Percentiles rank a stretch among this genome's conserved stretches.
phyloP scores from a whole-genome alignment of 2,329 filamentous ascomycete genomes.

The Fusarium sublunatum region DNA sequence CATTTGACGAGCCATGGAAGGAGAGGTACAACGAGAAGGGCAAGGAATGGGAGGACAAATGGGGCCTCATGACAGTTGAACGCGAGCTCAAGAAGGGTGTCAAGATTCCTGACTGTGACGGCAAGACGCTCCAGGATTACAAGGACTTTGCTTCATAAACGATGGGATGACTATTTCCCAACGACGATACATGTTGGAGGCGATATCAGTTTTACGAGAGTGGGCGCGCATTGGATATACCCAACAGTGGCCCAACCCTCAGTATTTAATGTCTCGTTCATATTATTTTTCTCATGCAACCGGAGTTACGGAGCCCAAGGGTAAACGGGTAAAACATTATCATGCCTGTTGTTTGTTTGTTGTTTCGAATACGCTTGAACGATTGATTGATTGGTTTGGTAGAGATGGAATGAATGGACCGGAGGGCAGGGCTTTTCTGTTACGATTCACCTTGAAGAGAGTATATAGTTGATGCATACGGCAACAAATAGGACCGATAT shows the following conservation, averaged over 20 bases:
- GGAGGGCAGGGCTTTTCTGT: neutral
- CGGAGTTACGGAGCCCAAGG: conserved; percentile 29
- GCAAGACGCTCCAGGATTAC: conserved; percentile 67
- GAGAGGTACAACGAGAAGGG: conserved; percentile 73
- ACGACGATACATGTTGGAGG: conserved; percentile 11
- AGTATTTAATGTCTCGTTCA: conserved; percentile 26
- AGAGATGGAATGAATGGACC: conserved; percentile 16
- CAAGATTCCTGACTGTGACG: conserved; percentile 87
- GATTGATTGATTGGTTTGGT: conserved; percentile 17
- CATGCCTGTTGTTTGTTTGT: conserved; percentile 18
- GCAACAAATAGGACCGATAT: conserved; percentile 20
- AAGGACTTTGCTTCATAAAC: conserved; percentile 26
- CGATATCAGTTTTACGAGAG: conserved; percentile 11
- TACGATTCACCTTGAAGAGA: conserved; percentile 16
- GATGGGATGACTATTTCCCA: conserved; percentile 3
- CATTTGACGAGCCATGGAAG: conserved; percentile 98
- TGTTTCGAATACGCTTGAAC: conserved; percentile 21
- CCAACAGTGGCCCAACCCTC: conserved; percentile 12
- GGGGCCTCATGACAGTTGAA: conserved; percentile 89
- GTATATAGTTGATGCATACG: conserved; percentile 38
- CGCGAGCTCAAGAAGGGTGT: conserved; percentile 86
- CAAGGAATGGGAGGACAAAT: conserved; percentile 92
- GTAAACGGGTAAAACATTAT: conserved; percentile 33
- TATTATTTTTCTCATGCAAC: conserved; percentile 8
- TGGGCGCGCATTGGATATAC: conserved; percentile 28